These are phyloP conservation scores for Andrographis paniculata DNA, from an alignment of 305 asterid species.

Conservation along the genomic window DNA sequence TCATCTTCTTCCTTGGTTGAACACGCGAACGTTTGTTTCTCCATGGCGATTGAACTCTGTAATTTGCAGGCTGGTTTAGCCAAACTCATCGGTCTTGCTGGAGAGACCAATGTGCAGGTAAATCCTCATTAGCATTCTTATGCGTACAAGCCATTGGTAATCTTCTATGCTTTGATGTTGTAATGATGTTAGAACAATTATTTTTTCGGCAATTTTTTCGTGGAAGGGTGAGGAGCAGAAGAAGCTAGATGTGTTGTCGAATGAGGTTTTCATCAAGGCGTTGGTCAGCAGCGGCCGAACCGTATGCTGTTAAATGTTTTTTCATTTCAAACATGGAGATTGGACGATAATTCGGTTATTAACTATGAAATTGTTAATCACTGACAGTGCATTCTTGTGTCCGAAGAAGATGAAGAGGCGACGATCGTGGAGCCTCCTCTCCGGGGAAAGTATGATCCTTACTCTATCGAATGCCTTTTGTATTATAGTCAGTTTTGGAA, in stretches of 20 bases:
- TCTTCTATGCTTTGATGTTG: background rate
- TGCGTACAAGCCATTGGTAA: background rate
- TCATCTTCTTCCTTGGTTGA: no score
- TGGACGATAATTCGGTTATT: background rate
- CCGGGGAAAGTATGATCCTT: constrained; percentile 66
- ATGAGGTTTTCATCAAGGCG: constrained; percentile 89
- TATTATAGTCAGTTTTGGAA: background rate
- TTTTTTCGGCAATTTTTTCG: constrained; percentile 8
- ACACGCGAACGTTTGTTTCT: background rate
- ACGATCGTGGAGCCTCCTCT: constrained; percentile 70
- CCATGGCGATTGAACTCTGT: background rate
- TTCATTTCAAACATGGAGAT: background rate
- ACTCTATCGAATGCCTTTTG: background rate
- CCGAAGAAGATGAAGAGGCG: constrained; percentile 96
- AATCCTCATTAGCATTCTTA: constrained; percentile 13
- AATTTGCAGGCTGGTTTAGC: constrained; percentile 88
- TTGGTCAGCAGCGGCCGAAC: constrained; percentile 93
- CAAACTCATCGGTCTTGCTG: constrained; percentile 93
- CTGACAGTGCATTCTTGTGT: constrained; percentile 85
- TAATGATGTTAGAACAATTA: background rate
- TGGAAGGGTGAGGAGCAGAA: constrained; percentile 95
- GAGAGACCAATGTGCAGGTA: constrained; percentile 98
- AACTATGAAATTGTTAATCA: constrained; percentile 15
- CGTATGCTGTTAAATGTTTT: constrained; percentile 33
- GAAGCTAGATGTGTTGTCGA: constrained; percentile 89